Percentiles rank a stretch among this genome's conserved stretches.
Evolutionary conservation across 2,329 filamentous ascomycete species (phyloP).

Genomic region (Penicillium aurantiogriseum): DNA sequence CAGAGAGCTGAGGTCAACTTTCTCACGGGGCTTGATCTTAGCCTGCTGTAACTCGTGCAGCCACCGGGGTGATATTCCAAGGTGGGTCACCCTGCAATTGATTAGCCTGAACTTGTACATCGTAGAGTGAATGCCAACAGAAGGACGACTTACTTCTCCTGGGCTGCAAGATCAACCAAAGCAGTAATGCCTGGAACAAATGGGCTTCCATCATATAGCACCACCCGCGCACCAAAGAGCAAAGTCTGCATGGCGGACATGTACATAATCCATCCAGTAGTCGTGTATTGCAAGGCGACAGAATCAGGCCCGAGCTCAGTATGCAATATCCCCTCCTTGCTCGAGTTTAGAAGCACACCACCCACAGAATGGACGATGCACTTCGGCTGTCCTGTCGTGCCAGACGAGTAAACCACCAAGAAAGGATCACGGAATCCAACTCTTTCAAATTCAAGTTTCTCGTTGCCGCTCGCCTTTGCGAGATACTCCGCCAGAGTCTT

Average conservation of each 20-base stretch:
- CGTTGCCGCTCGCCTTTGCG: slow-evolving; percentile 19
- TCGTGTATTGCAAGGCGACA: slow-evolving; percentile 60
- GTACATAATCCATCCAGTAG: slow-evolving; percentile 90
- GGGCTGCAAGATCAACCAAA: slow-evolving; percentile 59
- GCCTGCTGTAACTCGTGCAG: slow-evolving; percentile 69
- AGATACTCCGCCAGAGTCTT: slow-evolving; percentile 11
- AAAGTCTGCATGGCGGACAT: slow-evolving; percentile 60
- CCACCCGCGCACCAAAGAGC: slow-evolving; percentile 57
- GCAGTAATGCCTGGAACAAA: slow-evolving; percentile 65
- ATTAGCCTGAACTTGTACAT: slow-evolving; percentile 38
- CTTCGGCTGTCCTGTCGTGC: slow-evolving; percentile 80
- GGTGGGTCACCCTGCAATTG: slow-evolving; percentile 65
- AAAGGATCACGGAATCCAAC: slow-evolving; percentile 72
- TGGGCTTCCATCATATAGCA: slow-evolving; percentile 83
- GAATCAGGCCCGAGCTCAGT: slow-evolving; percentile 44
- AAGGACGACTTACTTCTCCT: slow-evolving; percentile 15
- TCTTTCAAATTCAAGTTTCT: slow-evolving; percentile 55
- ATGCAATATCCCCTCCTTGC: slow-evolving; percentile 62
- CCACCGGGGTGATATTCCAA: slow-evolving; percentile 76
- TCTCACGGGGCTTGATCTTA: slow-evolving; percentile 59
- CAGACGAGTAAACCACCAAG: slow-evolving; percentile 73
- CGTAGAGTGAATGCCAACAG: neutral
- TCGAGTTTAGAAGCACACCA: slow-evolving; percentile 38
- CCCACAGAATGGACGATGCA: slow-evolving; percentile 73
- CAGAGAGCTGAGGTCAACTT: slow-evolving; percentile 63